Base-by-base conservation (phyloP, 345 rosid genomes). In the Sonneratia caseolaris region DNA sequence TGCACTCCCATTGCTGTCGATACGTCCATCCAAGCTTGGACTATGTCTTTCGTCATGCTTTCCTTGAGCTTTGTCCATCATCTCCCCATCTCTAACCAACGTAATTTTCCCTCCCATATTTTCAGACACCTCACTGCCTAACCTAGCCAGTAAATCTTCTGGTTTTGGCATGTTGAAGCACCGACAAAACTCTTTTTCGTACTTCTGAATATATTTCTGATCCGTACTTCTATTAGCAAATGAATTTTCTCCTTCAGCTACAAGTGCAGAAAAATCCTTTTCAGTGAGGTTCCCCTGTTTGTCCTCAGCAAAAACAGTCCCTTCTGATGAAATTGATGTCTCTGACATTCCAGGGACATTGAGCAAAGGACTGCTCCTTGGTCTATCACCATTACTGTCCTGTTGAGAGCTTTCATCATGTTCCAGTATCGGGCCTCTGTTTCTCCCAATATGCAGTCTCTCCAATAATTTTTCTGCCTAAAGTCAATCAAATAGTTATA, bases 401-500 rank as follows among this genome's bases (percentile, higher is more conserved):
- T 72, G 76, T 53, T 72, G 49, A 37, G 68, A 35, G 64, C 61
- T 72, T 70, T 68, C 76, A 73, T 76, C 80, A 27, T 62, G 66
- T 73, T 80, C 78, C 64, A 74, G 79, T 72, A 70, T 73, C 35
- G 21, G 70, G 73, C 38, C 76, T 42, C 74, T 76, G 43, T 70
- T 76, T 75, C 80, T 79, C 72, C 85, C 74, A 47, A 89, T 74
- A 48, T 87, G 84, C 74, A 89, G 82, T 78, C 86, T 93, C 48
- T 81, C 86, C 72, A 88, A 78, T 75, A 84, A 71, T 78, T 86
- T 89, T 78, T 81, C 92, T 71, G 87, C 90, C 98, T 93, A 71
- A 68, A 71, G 37, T 70, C 73, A 74, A 64, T 51, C 38, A 81
- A 78, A 62, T 11, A 57, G 49, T 64, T 61, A 36, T 36, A 57